These are phyloP conservation scores for Mucor irregularis DNA, from an alignment of 371 early-diverging fungal genomes.

Conservation along the genomic window DNA sequence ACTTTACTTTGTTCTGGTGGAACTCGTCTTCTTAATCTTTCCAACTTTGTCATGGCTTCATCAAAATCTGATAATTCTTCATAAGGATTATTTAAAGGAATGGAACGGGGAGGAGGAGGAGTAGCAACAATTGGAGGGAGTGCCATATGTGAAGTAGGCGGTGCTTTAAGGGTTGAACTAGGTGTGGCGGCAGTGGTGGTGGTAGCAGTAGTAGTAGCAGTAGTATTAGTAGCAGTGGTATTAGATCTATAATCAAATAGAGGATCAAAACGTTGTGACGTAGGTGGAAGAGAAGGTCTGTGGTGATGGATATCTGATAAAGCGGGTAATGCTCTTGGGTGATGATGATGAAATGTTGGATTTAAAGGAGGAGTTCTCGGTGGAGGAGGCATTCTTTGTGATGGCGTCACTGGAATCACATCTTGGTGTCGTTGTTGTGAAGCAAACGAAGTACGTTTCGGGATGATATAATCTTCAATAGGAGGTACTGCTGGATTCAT, in stretches of 20 bases:
- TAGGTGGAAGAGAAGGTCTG: conserved; percentile 7
- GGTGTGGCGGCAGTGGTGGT: background rate
- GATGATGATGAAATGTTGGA: background rate
- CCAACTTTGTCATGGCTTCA: conserved; percentile 21
- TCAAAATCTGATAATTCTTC: conserved; percentile 26
- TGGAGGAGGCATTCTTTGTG: conserved; percentile 16
- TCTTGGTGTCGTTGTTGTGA: background rate
- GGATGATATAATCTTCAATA: conserved; percentile 43
- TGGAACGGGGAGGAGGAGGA: background rate
- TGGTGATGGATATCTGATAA: conserved; percentile 14
- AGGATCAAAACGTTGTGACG: conserved; percentile 21
- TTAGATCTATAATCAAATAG: conserved; percentile 22
- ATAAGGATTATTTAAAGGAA: conserved; percentile 13
- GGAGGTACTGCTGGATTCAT: conserved; percentile 38
- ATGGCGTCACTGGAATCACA: background rate
- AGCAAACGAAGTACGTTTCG: conserved; percentile 21
- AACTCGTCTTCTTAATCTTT: conserved; percentile 25
- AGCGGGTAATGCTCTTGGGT: conserved; percentile 16
- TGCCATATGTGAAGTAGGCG: no score
- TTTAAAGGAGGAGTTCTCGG: conserved; percentile 20
- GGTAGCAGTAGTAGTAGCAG: background rate
- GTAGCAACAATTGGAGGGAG: no score
- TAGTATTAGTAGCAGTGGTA: no score
- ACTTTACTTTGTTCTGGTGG: conserved; percentile 20
- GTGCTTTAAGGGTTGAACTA: no score